Evolutionary conservation across 2,329 filamentous ascomycete genomes (phyloP).

Genomic region (Diaporthe helianthi): DNA sequence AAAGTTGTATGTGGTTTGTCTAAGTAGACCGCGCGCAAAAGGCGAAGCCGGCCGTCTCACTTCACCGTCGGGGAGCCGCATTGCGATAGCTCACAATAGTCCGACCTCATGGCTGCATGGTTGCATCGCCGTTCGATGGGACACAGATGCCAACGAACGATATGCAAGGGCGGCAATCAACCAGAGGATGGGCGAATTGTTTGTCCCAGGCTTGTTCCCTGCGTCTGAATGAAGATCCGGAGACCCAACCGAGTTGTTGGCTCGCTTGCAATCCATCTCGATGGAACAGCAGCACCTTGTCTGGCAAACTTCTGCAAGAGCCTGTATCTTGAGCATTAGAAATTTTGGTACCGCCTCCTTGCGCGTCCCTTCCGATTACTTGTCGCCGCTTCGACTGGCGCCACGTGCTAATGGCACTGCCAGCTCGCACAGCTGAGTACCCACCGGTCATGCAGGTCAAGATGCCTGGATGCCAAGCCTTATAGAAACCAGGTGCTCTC

Average conservation of each 20-base stretch:
- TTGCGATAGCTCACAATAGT: neutral
- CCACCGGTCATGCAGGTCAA: constrained; percentile 42
- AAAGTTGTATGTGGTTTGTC: constrained; percentile 11
- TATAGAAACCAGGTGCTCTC: constrained; percentile 35
- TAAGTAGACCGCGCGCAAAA: constrained; percentile 1
- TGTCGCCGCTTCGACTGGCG: constrained; percentile 43
- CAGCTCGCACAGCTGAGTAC: constrained; percentile 44
- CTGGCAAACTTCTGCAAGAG: neutral
- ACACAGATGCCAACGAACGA: neutral
- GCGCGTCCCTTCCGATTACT: constrained; percentile 20
- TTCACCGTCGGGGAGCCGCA: constrained; percentile 7
- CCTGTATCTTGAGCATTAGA: neutral
- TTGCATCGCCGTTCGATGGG: neutral
- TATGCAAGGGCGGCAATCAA: neutral
- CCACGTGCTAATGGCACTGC: constrained; percentile 46
- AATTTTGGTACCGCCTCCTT: neutral
- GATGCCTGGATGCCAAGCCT: constrained; percentile 39
- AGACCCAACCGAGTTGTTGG: constrained; percentile 1
- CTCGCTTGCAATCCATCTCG: neutral
- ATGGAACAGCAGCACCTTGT: neutral
- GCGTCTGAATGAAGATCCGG: neutral
- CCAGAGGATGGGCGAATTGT: neutral
- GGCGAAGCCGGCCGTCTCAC: neutral
- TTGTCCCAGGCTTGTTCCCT: constrained; percentile 3
- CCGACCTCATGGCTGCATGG: constrained; percentile 8